Percentiles rank a stretch among this genome's conserved stretches.
Evolutionary conservation across 495 filamentous ascomycete genomes (phyloP).

Genomic region (Penicillium macrosclerotiorum): DNA sequence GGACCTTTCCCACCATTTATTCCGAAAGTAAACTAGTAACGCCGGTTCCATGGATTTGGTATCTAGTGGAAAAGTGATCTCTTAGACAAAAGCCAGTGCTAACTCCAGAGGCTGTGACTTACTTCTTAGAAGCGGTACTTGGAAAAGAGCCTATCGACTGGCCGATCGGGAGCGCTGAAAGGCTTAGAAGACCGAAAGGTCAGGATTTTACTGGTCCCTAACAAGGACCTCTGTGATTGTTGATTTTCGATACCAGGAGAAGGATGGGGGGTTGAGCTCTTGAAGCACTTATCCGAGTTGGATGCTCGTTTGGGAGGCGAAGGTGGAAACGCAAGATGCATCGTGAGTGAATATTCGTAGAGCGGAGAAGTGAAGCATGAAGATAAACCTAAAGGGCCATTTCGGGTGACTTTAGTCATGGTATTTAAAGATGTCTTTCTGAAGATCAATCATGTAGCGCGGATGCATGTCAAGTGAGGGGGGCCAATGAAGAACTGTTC

Average conservation of each 20-base stretch:
- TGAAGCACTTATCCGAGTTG: neutral
- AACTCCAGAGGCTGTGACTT: no score
- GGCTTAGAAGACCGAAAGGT: neutral
- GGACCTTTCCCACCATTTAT: no score
- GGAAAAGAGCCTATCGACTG: neutral
- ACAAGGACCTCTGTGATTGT: neutral
- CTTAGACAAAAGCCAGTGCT: no score
- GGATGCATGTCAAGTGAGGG: neutral
- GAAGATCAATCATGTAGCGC: neutral
- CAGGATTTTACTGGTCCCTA: neutral
- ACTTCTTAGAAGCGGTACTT: neutral
- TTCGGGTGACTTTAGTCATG: neutral
- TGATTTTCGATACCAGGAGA: neutral
- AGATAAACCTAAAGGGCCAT: neutral
- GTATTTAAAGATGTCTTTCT: neutral
- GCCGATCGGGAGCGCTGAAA: neutral
- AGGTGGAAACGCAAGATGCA: neutral
- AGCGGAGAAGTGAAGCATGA: neutral
- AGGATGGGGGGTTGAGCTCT: neutral
- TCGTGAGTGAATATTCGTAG: neutral
- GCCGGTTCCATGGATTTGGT: no score
- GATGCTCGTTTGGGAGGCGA: no score
- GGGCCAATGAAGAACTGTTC: neutral
- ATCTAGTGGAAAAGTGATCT: no score
- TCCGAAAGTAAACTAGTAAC: no score